Evolutionary conservation across 2,329 filamentous ascomycete species (phyloP).

Genomic region (Trichoderma atrobrunneum): DNA sequence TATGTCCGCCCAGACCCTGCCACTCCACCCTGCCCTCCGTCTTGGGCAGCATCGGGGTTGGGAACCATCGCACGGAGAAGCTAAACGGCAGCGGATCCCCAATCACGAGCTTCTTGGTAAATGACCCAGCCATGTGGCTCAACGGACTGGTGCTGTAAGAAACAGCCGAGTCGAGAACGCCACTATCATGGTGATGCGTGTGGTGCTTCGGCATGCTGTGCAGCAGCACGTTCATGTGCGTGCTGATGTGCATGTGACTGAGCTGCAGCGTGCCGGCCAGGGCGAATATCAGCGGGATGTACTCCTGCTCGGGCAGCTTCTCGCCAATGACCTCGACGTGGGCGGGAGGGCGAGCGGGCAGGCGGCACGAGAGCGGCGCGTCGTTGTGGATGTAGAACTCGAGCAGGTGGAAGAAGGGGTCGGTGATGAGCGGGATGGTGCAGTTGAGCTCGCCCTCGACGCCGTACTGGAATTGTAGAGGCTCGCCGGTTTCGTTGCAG

Average conservation of each 20-base stretch:
- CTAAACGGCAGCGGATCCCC: conserved; percentile 77
- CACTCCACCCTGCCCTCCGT: conserved; percentile 64
- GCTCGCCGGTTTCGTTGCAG: conserved; percentile 82
- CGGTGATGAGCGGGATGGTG: conserved; percentile 72
- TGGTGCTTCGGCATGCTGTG: conserved; percentile 66
- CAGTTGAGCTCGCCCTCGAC: conserved; percentile 78
- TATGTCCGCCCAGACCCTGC: conserved; percentile 62
- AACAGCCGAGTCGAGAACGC: conserved; percentile 80
- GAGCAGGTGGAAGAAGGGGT: conserved; percentile 82
- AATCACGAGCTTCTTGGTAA: conserved; percentile 70
- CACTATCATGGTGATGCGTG: conserved; percentile 62
- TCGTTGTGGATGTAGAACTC: conserved; percentile 99
- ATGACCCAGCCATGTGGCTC: conserved; percentile 53
- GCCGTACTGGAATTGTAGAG: conserved; percentile 85
- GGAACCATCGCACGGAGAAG: conserved; percentile 86
- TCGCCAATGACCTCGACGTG: conserved; percentile 56
- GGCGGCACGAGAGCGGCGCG: conserved; percentile 85
- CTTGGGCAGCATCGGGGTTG: conserved; percentile 66
- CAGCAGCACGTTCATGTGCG: conserved; percentile 83
- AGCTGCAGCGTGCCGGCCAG: conserved; percentile 84
- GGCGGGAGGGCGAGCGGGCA: conserved; percentile 70
- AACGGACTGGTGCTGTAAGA: conserved; percentile 81
- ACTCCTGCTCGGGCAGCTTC: conserved; percentile 52
- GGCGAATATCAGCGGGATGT: conserved; percentile 84
- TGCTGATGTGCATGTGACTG: conserved; percentile 86